These are phyloP conservation scores for Glycine tomentella DNA, from an alignment of 306 rosid species.

Conservation along the genomic window DNA sequence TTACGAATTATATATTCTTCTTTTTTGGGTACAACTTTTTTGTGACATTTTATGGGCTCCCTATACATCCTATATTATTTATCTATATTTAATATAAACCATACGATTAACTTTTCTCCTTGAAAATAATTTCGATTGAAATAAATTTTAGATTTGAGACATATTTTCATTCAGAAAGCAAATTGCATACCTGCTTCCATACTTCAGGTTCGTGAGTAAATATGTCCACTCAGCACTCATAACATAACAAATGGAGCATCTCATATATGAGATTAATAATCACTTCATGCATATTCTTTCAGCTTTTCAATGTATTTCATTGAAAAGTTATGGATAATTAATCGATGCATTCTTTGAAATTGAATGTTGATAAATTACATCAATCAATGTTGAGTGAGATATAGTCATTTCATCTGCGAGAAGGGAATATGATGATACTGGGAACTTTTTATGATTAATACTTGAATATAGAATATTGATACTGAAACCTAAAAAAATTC, in stretches of 20 bases:
- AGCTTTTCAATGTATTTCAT: neutral
- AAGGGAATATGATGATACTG: neutral
- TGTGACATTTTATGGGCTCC: too few relatives aligned
- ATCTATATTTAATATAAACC: too few relatives aligned
- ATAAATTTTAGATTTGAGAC: neutral
- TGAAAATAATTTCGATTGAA: neutral
- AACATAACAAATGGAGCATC: neutral
- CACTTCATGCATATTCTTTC: neutral
- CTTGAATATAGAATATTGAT: neutral
- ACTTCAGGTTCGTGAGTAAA: neutral
- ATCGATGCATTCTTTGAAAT: neutral
- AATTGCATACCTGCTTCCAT: neutral
- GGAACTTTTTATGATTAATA: neutral
- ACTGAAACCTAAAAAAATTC: too few relatives aligned
- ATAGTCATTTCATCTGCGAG: neutral
- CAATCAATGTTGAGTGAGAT: neutral
- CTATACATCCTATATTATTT: too few relatives aligned
- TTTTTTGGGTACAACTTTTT: too few relatives aligned
- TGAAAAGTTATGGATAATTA: too few relatives aligned
- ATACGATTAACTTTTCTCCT: too few relatives aligned
- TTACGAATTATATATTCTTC: too few relatives aligned
- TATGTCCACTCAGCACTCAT: neutral
- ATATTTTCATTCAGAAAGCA: neutral
- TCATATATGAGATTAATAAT: neutral
- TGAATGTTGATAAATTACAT: neutral